Evolutionary conservation across 768 basidiomycete species (phyloP).

Genomic region (Lactifluus pinguis): DNA sequence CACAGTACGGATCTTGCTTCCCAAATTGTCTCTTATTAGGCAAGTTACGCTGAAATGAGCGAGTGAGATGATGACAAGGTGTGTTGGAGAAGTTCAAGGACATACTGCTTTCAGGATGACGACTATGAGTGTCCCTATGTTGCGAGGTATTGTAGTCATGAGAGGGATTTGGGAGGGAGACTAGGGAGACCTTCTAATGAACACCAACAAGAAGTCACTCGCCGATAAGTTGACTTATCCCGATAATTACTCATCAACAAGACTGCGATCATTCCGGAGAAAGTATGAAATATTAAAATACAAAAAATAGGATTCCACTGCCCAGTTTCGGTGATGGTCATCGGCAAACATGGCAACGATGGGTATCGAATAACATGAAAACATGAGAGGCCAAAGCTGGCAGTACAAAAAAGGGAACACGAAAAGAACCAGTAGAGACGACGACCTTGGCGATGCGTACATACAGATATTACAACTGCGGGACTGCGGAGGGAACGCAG

Average conservation of each 20-base stretch:
- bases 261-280: too few species aligned
- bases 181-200: background rate
- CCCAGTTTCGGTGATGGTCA: background rate
- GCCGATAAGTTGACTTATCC: background rate
- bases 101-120: conserved; percentile 91
- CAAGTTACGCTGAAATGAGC: conserved; percentile 56
- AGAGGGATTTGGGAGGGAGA: background rate
- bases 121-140: conserved; percentile 89
- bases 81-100: conserved; percentile 1
- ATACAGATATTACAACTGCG: conserved; percentile 1
- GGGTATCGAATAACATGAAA: conserved; percentile 17
- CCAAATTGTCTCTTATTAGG: conserved; percentile 89
- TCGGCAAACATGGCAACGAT: background rate
- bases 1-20: conserved; percentile 96
- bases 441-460: conserved; percentile 4
- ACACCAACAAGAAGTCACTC: too few species aligned
- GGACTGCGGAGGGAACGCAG: background rate
- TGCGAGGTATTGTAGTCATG: conserved; percentile 38
- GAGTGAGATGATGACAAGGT: background rate
- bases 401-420: conserved; percentile 19
- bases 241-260: background rate
- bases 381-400: conserved; percentile 46
- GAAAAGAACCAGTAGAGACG: background rate
- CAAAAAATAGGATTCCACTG: too few species aligned
- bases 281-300: too few species aligned